phyloP scores from a whole-genome alignment of 2,329 filamentous ascomycete species.

The Fusarium oligoseptatum region DNA sequence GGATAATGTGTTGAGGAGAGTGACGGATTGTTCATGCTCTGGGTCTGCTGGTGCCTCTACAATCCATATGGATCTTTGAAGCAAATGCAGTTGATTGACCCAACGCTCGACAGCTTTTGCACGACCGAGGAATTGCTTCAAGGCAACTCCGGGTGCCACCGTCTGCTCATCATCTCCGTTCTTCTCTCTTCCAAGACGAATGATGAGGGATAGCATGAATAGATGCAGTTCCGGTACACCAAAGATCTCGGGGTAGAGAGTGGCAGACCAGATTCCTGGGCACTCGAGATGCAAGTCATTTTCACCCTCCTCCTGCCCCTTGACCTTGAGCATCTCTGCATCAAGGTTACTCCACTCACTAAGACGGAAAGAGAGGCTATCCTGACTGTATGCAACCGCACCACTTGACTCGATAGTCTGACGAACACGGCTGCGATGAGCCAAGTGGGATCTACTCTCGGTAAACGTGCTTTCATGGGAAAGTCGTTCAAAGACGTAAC shows the following conservation, averaged over 20 bases:
- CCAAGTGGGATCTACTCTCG: neutral
- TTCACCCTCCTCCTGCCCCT: constrained; percentile 27
- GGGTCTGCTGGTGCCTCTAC: constrained; percentile 1
- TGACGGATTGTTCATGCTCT: constrained; percentile 23
- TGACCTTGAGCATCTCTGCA: constrained; percentile 27
- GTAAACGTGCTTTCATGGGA: constrained; percentile 31
- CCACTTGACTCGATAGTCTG: constrained; percentile 34
- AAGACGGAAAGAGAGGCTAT: constrained; percentile 25
- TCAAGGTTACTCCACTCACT: constrained; percentile 28
- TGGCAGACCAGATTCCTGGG: constrained; percentile 34
- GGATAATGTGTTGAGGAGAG: constrained; percentile 16
- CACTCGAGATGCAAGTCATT: constrained; percentile 33
- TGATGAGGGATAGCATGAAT: constrained; percentile 30
- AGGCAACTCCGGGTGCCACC: neutral
- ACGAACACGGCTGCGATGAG: constrained; percentile 18
- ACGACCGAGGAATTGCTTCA: constrained; percentile 26
- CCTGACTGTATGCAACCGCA: constrained; percentile 10
- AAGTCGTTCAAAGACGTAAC: constrained; percentile 27
- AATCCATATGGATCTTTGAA: constrained; percentile 17
- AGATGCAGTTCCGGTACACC: constrained; percentile 30
- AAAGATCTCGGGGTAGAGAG: constrained; percentile 35
- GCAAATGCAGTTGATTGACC: constrained; percentile 25
- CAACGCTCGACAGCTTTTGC: constrained; percentile 29
- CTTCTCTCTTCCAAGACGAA: constrained; percentile 27
- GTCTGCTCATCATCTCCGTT: neutral